Evolutionary conservation across 2,329 filamentous ascomycete genomes (phyloP).

Genomic region (Verticillium tricorpus): DNA sequence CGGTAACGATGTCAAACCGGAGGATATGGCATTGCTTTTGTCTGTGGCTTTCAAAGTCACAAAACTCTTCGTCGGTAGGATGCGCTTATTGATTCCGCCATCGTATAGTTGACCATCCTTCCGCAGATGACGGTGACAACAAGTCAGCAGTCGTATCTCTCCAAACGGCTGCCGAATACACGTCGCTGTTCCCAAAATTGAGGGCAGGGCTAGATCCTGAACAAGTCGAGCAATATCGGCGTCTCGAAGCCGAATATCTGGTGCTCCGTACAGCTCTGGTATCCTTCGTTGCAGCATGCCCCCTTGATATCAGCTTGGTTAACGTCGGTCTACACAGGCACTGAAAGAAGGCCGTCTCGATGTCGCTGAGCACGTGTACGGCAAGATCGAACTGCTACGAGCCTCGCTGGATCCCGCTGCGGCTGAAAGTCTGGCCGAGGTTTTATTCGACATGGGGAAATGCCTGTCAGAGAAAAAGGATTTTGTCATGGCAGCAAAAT

Average conservation of each 20-base stretch:
- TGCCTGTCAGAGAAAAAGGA: conserved; percentile 48
- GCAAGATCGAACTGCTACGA: conserved; percentile 44
- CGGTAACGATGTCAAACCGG: conserved; percentile 15
- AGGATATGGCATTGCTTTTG: conserved; percentile 52
- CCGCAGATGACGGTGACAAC: conserved; percentile 45
- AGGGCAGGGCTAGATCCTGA: conserved; percentile 21
- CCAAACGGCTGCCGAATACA: conserved; percentile 58
- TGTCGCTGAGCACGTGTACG: conserved; percentile 74
- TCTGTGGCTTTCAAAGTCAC: conserved; percentile 64
- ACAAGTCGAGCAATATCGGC: conserved; percentile 22
- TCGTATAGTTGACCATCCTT: background rate
- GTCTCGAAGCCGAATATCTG: conserved; percentile 57
- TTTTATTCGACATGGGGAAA: conserved; percentile 69
- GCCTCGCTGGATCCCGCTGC: conserved; percentile 39
- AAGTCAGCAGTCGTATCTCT: conserved; percentile 57
- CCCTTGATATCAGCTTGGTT: background rate
- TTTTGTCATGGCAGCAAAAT: conserved; percentile 55
- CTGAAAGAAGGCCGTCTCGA: conserved; percentile 72
- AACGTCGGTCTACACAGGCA: conserved; percentile 41
- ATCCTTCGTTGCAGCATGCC: conserved; percentile 8
- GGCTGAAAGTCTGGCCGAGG: conserved; percentile 60
- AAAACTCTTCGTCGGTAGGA: conserved; percentile 55
- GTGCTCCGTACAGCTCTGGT: conserved; percentile 65
- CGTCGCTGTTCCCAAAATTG: conserved; percentile 31
- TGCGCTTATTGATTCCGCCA: background rate